phyloP scores from a whole-genome alignment of 306 rosid species.

The Psophocarpus tetragonolobus region DNA sequence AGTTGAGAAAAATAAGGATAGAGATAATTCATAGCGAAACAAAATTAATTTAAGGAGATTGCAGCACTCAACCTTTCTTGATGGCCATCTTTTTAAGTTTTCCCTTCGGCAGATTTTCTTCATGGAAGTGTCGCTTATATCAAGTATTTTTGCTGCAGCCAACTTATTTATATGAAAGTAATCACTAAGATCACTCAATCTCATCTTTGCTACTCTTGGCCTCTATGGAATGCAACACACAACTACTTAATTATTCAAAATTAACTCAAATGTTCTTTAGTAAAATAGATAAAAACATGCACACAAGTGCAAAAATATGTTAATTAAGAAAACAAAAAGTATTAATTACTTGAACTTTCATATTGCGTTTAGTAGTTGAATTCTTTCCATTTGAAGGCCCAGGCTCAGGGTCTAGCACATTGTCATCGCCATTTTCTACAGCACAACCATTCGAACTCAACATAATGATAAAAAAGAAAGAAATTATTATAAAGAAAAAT shows the following conservation, averaged over 20 bases:
- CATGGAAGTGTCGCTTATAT: slow-evolving; percentile 62
- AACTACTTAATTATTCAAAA: neutral
- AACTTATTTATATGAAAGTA: slow-evolving; percentile 57
- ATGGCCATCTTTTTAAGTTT: slow-evolving; percentile 69
- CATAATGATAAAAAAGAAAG: neutral
- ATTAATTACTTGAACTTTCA: neutral
- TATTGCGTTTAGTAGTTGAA: neutral
- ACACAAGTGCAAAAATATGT: neutral
- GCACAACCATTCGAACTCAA: neutral
- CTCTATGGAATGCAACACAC: slow-evolving; percentile 45
- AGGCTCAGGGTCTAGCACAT: neutral
- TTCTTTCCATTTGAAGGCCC: neutral
- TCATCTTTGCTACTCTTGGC: slow-evolving; percentile 54
- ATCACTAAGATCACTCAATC: slow-evolving; percentile 45
- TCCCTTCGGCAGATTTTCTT: slow-evolving; percentile 69
- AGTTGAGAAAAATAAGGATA: neutral
- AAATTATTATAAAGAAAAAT: neutral
- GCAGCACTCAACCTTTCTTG: slow-evolving; percentile 58
- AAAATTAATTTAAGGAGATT: neutral
- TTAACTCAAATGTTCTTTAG: neutral
- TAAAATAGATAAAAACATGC: neutral
- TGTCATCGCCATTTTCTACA: slow-evolving; percentile 29
- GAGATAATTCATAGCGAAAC: neutral
- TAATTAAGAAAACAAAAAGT: neutral
- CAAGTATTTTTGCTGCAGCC: slow-evolving; percentile 51